Evolutionary conservation across 305 asterid genomes (phyloP).

Genomic region (Solanum hybrid): DNA sequence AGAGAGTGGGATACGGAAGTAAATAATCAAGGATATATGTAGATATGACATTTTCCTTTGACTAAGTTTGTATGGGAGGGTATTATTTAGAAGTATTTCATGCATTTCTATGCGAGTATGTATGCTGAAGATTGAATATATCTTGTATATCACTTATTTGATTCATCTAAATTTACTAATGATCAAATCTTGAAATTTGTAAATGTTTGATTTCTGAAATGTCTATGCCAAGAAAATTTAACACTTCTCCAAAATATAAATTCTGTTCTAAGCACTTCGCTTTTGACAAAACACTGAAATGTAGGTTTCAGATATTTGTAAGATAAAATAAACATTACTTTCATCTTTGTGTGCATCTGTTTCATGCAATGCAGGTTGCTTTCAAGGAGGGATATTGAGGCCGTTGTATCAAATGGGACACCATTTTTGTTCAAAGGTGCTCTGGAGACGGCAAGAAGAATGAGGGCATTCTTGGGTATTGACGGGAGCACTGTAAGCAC

Average conservation of each 20-base stretch:
- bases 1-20: background rate
- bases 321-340: background rate
- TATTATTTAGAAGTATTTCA: background rate
- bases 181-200: background rate
- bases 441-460: constrained; percentile 59
- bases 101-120: background rate
- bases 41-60: background rate
- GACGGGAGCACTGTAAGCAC: constrained; percentile 49
- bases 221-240: background rate
- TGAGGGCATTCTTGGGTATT: constrained; percentile 64
- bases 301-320: background rate
- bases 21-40: background rate
- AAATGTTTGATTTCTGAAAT: background rate
- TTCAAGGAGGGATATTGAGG: constrained; percentile 69
- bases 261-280: background rate
- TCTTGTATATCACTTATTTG: background rate
- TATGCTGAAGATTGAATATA: background rate
- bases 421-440: constrained; percentile 85
- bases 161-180: background rate
- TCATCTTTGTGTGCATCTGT: background rate
- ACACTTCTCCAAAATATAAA: background rate
- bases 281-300: background rate
- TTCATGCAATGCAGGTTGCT: constrained; percentile 35
- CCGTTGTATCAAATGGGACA: constrained; percentile 69
- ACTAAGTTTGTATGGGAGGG: background rate